phyloP scores from a whole-genome alignment of 805 yeast genomes.

The Ogataea angusta region DNA sequence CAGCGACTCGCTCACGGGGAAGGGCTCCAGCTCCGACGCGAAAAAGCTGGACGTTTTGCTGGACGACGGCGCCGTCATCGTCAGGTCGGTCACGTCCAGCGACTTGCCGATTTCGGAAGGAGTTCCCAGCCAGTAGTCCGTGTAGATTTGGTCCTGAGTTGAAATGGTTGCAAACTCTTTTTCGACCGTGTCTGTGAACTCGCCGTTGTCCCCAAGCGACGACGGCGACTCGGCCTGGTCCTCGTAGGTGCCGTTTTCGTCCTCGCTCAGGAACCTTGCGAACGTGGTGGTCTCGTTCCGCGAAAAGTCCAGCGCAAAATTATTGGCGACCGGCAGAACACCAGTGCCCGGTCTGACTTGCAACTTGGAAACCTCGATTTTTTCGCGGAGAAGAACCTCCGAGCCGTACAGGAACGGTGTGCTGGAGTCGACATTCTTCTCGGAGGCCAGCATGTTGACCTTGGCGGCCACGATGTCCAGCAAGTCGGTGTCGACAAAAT shows the following conservation, averaged over 20 bases:
- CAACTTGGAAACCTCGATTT: not conserved
- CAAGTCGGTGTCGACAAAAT: slow-evolving; percentile 3
- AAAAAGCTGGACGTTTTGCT: not conserved
- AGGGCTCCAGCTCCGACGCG: not conserved
- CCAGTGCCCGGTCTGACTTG: not conserved
- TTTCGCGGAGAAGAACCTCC: not conserved
- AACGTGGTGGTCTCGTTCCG: not conserved
- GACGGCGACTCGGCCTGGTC: slow-evolving; percentile 9
- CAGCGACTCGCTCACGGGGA: not conserved
- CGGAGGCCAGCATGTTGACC: slow-evolving; percentile 4
- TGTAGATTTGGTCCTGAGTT: not conserved
- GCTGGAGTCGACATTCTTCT: not conserved
- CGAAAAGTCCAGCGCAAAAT: not conserved
- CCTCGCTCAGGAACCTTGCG: not conserved
- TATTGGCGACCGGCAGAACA: not conserved
- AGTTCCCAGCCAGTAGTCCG: slow-evolving; percentile 3
- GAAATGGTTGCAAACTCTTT: slow-evolving; percentile 2
- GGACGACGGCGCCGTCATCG: not conserved
- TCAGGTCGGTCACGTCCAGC: not conserved
- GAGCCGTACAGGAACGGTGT: slow-evolving; percentile 3
- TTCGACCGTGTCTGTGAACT: slow-evolving; percentile 2
- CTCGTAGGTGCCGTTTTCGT: not conserved
- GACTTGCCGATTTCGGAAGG: not conserved
- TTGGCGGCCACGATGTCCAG: slow-evolving; percentile 7
- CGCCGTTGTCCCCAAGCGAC: slow-evolving; percentile 2